Evolutionary conservation across 139 green algal species (phyloP).

Genomic region (Chlamydomonas schloesseri): DNA sequence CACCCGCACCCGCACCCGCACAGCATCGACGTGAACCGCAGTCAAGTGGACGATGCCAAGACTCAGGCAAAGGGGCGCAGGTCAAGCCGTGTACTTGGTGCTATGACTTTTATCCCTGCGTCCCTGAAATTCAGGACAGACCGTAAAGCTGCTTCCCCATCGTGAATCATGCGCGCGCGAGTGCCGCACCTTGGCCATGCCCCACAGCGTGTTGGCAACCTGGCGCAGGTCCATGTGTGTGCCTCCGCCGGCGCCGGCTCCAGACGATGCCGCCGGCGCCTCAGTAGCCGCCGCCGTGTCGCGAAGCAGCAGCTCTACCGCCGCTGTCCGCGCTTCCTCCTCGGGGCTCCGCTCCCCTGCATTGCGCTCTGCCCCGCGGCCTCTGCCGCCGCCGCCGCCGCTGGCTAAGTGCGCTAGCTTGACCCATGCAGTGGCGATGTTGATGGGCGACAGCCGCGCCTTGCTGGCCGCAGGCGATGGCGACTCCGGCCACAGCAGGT

Average conservation of each 20-base stretch:
- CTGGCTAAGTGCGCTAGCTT: background rate
- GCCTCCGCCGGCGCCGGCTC: background rate
- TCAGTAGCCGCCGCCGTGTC: background rate
- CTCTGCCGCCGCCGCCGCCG: background rate
- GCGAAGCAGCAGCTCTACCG: background rate
- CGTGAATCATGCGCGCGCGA: no score
- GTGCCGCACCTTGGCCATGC: slow-evolving; percentile 25
- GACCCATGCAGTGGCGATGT: slow-evolving; percentile 25
- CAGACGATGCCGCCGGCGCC: background rate
- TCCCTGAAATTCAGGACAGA: no score
- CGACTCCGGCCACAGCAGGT: background rate
- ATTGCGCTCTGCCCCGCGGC: background rate
- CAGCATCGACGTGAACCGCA: no score
- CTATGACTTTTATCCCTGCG: no score
- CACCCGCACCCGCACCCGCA: no score
- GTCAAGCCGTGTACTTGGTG: no score
- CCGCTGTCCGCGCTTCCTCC: background rate
- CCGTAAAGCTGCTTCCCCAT: no score
- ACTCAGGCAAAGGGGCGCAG: no score
- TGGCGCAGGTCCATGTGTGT: background rate
- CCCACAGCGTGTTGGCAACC: slow-evolving; percentile 22
- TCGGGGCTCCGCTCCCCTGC: background rate
- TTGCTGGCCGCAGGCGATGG: no score
- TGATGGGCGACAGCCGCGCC: background rate
- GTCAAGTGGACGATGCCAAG: no score